Conservation (phyloP, 177 flowering plant species). For the Vitis hybrid region DNA sequence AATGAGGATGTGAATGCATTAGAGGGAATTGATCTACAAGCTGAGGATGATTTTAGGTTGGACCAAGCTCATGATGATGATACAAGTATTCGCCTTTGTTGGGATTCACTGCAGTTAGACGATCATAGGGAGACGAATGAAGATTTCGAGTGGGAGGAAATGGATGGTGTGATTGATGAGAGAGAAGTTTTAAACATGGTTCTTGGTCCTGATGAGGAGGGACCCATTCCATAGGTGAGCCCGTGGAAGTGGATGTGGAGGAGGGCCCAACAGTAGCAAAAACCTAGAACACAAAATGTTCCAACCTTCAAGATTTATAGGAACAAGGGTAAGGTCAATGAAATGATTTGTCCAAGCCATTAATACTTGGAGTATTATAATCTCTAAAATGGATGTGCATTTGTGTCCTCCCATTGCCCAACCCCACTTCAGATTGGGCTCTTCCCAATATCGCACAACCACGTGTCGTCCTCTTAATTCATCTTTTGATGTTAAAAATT, state of each 20-base stretch:
- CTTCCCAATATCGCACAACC: background rate
- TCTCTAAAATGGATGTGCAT: slow-evolving; percentile 3
- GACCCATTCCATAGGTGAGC: slow-evolving; percentile 13
- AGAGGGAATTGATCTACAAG: slow-evolving; percentile 24
- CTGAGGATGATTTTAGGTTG: slow-evolving; percentile 29
- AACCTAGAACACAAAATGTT: slow-evolving; percentile 30
- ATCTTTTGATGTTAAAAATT: too few species aligned
- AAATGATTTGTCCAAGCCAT: slow-evolving; percentile 15
- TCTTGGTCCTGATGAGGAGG: slow-evolving; percentile 33
- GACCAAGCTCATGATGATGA: slow-evolving; percentile 12
- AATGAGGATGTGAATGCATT: slow-evolving; percentile 29
- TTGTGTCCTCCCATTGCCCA: background rate
- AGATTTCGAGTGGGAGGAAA: slow-evolving; percentile 77
- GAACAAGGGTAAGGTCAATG: slow-evolving; percentile 33
- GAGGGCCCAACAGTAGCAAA: slow-evolving; percentile 26
- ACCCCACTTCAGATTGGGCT: background rate
- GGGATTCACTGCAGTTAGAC: slow-evolving; percentile 60
- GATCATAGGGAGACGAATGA: slow-evolving; percentile 41
- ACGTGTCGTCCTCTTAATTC: background rate
- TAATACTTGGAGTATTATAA: slow-evolving; percentile 26
- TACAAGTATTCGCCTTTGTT: slow-evolving; percentile 34
- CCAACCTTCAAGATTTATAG: slow-evolving; percentile 41
- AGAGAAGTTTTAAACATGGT: slow-evolving; percentile 43
- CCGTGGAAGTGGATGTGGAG: slow-evolving; percentile 20
- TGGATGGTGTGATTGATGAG: slow-evolving; percentile 48